These are phyloP conservation scores for Triangularia setosa DNA, from an alignment of 2,329 filamentous ascomycete species.

Conservation along the genomic window DNA sequence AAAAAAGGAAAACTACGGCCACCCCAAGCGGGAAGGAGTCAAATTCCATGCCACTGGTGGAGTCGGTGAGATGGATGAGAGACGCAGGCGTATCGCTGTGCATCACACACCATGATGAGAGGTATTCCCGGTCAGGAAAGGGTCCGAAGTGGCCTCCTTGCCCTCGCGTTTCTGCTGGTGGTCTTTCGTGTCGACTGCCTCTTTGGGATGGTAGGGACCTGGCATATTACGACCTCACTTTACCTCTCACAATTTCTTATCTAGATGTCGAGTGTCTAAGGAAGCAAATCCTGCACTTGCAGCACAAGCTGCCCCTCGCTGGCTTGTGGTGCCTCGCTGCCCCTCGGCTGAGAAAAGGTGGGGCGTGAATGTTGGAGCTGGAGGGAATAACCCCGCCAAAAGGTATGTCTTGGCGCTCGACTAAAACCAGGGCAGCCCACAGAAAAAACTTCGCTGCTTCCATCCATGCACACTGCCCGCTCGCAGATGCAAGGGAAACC, in stretches of 20 bases:
- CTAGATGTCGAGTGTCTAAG: background rate
- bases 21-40: constrained; percentile 19
- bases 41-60: constrained; percentile 17
- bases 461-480: background rate
- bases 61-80: constrained; percentile 19
- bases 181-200: background rate
- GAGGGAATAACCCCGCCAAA: constrained; percentile 8
- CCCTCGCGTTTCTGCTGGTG: background rate
- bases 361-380: background rate
- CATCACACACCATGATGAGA: background rate
- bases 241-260: background rate
- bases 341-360: constrained; percentile 3
- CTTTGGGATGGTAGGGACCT: constrained; percentile 4
- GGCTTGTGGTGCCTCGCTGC: background rate
- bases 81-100: constrained; percentile 5
- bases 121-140: constrained; percentile 2
- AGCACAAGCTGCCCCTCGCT: background rate
- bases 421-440: constrained; percentile 1
- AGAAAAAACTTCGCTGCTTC: constrained; percentile 3
- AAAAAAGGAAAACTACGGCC: constrained; percentile 19
- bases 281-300: background rate
- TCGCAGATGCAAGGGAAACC: background rate
- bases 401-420: background rate
- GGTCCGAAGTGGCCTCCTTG: background rate
- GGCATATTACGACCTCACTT: background rate